phyloP scores from a whole-genome alignment of 2,329 filamentous ascomycete species.

The Simplicillium aogashimaense region DNA sequence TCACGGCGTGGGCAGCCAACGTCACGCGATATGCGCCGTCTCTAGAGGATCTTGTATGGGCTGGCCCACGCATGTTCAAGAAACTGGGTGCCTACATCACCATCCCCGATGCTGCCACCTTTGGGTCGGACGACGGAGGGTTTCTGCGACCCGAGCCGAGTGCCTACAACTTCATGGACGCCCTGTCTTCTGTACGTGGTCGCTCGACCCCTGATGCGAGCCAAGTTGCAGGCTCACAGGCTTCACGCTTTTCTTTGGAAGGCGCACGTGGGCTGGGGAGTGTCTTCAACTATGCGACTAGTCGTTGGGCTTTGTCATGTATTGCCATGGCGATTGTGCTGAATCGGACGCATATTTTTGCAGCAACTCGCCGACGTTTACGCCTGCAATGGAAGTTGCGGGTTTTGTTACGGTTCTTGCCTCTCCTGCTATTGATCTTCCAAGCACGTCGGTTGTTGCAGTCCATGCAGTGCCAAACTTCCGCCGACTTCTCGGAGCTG shows the following conservation, averaged over 20 bases:
- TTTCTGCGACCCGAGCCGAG: slow-evolving; percentile 14
- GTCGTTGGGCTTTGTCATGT: slow-evolving; percentile 84
- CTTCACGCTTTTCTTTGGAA: slow-evolving; percentile 44
- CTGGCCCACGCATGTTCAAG: slow-evolving; percentile 60
- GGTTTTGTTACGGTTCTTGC: slow-evolving; percentile 58
- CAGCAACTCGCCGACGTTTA: slow-evolving; percentile 75
- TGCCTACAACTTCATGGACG: slow-evolving; percentile 19
- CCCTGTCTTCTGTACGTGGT: not conserved
- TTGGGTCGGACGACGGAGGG: slow-evolving; percentile 29
- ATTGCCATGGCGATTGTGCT: slow-evolving; percentile 78
- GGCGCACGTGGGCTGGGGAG: slow-evolving; percentile 65
- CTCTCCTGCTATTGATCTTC: slow-evolving; percentile 57
- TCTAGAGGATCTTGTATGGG: slow-evolving; percentile 58
- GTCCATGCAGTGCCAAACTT: slow-evolving; percentile 87
- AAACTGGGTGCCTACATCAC: slow-evolving; percentile 56
- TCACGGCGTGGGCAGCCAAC: slow-evolving; percentile 48
- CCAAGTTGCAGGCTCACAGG: slow-evolving; percentile 3
- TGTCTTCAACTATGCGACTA: slow-evolving; percentile 83
- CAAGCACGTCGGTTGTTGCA: slow-evolving; percentile 66
- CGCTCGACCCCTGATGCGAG: not conserved
- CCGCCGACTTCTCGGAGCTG: slow-evolving; percentile 56
- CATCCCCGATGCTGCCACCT: slow-evolving; percentile 49
- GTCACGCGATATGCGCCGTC: slow-evolving; percentile 52
- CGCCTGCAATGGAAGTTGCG: slow-evolving; percentile 64
- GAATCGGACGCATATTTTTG: slow-evolving; percentile 90